phyloP scores from a whole-genome alignment of 805 yeast genomes.

The Metschnikowia kofuensis region DNA sequence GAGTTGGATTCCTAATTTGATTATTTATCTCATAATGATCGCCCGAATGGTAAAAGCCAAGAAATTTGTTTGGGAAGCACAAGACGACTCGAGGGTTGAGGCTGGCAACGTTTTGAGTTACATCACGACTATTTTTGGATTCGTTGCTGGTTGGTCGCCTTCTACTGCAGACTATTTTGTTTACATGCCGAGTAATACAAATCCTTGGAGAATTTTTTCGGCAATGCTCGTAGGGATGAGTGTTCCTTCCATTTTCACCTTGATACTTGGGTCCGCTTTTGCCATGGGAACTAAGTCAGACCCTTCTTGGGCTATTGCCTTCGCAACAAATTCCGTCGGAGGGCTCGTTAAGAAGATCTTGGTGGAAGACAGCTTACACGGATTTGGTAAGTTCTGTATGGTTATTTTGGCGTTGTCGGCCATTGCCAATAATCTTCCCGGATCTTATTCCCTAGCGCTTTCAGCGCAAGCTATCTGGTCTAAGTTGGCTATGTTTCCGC shows the following conservation, averaged over 20 bases:
- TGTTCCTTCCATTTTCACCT: conserved; percentile 27
- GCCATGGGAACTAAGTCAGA: conserved; percentile 27
- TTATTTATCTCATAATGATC: conserved; percentile 26
- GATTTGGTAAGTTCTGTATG: conserved; percentile 31
- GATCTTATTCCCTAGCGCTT: conserved; percentile 30
- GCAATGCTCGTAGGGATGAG: conserved; percentile 29
- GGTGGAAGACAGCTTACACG: conserved; percentile 27
- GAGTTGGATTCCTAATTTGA: conserved; percentile 32
- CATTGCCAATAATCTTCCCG: conserved; percentile 33
- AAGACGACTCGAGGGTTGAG: conserved; percentile 6
- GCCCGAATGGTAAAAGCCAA: conserved; percentile 27
- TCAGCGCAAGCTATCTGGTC: conserved; percentile 33
- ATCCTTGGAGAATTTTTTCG: conserved; percentile 26
- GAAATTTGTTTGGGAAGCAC: conserved; percentile 21
- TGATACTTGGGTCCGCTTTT: conserved; percentile 32
- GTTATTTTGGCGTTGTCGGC: conserved; percentile 31
- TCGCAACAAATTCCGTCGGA: conserved; percentile 26
- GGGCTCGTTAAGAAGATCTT: conserved; percentile 31
- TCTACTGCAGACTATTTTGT: conserved; percentile 35
- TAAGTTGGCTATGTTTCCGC: conserved; percentile 28
- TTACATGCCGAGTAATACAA: conserved; percentile 28
- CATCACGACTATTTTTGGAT: conserved; percentile 30
- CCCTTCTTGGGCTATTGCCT: conserved; percentile 28
- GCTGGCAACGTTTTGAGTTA: conserved; percentile 31
- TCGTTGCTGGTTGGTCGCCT: conserved; percentile 33